Base-by-base conservation (phyloP, 2,329 filamentous ascomycete species). In the Boeremia exigua region DNA sequence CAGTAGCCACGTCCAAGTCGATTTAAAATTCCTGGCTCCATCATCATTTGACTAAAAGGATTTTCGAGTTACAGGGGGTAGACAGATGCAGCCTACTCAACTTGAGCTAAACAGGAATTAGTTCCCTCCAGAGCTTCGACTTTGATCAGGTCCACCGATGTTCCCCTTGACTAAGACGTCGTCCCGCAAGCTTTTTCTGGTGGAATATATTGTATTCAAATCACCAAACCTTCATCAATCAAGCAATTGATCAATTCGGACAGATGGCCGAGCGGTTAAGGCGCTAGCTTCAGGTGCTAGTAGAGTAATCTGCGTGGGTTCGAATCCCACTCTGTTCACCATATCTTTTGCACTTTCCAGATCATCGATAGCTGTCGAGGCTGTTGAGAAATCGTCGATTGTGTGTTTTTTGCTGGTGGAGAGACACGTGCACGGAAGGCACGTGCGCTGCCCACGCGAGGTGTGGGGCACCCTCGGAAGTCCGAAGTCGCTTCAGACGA, bases 261-360 rank as follows among this genome's bases (percentile, higher is more conserved):
- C 47, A 65, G 60, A 62, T 70, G 65, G 70, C 70, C 70, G 70
- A 72, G 70, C 60, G 69, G 70, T 72, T 70, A 73, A 68, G 70
- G 70, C 70, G 70, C 69, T 68, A 72, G 71, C 68, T 74, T 74
- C 71, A 73, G 71, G 70, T 74, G 68, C 71, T 73, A 68, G 69
- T 73, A 61, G 61, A 56, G 68, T 49, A 72, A 73, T 56, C 61
- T 61, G 67, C 69, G 70, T 70, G 70, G 66, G 70, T 71, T 71
- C 69, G 70, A 73, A 57, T 74, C 72, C 69, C 72, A 72, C 71
- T 67, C 67, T 72, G 48, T 58, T 73, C 72, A 74, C 39, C 43
- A 70, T 68, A 60, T 59, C 66, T 66, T 52, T 48, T 52, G 48
- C 48, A n/a, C 10, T 51, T 25, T 40, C 54, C 29, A 38, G 7